Conservation (phyloP, 164 flowering plant genomes). For the Litsea cubeba region DNA sequence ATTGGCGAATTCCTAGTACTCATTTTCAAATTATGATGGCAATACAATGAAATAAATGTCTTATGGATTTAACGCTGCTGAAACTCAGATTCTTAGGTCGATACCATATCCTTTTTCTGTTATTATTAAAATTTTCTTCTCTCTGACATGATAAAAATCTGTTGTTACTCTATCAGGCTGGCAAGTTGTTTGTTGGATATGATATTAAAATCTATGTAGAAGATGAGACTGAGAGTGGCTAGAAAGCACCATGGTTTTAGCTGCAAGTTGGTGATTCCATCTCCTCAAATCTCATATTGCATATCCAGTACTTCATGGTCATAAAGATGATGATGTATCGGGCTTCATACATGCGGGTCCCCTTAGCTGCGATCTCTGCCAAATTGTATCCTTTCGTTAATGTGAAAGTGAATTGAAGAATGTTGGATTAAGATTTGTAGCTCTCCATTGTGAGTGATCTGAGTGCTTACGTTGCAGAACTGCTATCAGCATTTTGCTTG, state of each 20-base stretch:
- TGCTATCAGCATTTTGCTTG: neutral
- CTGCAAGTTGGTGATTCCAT: neutral
- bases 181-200: too few relatives aligned
- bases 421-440: neutral
- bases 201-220: too few relatives aligned
- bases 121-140: too few relatives aligned
- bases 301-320: neutral
- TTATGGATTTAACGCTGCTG: too few relatives aligned
- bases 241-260: too few relatives aligned
- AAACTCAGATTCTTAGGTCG: too few relatives aligned
- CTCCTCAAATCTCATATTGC: neutral
- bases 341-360: neutral
- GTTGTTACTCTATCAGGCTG: too few relatives aligned
- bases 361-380: neutral
- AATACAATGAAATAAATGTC: too few relatives aligned
- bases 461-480: neutral
- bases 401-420: neutral
- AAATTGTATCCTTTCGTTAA: neutral
- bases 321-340: neutral
- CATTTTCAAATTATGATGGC: too few relatives aligned
- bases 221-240: too few relatives aligned
- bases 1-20: too few relatives aligned
- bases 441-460: neutral
- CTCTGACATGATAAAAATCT: too few relatives aligned
- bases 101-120: neutral